Evolutionary conservation across 2,329 filamentous ascomycete genomes (phyloP), one percentile per base, ranked within the genome.

Genomic region (Shiraia bambusicola): DNA sequence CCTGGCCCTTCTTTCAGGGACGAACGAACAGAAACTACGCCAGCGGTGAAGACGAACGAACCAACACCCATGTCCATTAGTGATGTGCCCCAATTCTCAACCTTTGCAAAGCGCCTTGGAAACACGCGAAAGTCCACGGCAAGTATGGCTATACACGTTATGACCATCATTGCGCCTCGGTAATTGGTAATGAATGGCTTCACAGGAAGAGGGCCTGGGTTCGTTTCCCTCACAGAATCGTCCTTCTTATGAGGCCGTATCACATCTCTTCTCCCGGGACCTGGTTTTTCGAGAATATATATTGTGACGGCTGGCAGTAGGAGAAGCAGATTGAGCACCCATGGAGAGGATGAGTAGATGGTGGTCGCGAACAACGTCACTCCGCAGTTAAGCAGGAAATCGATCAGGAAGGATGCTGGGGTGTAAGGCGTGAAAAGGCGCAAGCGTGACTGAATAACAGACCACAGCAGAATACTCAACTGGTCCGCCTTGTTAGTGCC

Each of bases 41-140:
- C 93, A 12, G 87, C 87, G 2, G 90, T 90, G 70, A 95, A 98
- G 58, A 98, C 93, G 71, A 98, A 98, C 10, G 91, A 95, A 19
- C 93, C 93, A 34, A 98, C 93, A 34, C 93, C 93, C 59, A 97
- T 77, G 66, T 98, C 93, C 93, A 98, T 98, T 48, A 98, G 74
- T n/a, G 92, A 97, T 1, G 92, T 96, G 40, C 93, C 93, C 89
- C 93, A 98, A n/a, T 88, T 96, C 71, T 98, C 93, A 2, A 95
- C 93, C 73, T 98, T 98, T 42, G 90, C 93, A 66, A 97, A 97
- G 24, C 93, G 85, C 19, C 93, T 82, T 2, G 93, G 93, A 60
- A 98, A 98, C 45, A 96, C 77, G 13, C 79, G 83, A 66, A 98
- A 98, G 70, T 98, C 93, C 37, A 98, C 93, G 12, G 93, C 93